phyloP scores from a whole-genome alignment of 345 rosid genomes.

The Pelargonium nanum region DNA sequence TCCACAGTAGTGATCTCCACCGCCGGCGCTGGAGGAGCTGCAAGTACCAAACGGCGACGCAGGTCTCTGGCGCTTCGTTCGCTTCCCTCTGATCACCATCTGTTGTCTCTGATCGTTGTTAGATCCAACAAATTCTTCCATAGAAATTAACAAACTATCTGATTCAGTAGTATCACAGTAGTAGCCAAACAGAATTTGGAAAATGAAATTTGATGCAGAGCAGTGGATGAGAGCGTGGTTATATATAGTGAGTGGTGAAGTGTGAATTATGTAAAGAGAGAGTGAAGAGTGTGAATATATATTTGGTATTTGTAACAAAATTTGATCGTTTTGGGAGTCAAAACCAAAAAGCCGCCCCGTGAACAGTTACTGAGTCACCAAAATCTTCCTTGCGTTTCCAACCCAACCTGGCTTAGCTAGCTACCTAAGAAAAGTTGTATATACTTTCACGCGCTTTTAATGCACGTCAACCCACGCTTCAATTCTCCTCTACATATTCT shows the following conservation, averaged over 20 bases:
- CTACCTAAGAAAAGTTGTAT: background rate
- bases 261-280: background rate
- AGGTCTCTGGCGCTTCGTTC: constrained; percentile 66
- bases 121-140: constrained; percentile 3
- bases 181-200: too few relatives aligned
- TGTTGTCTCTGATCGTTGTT: constrained; percentile 20
- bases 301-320: too few relatives aligned
- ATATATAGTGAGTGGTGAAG: background rate
- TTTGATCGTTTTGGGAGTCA: background rate
- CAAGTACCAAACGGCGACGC: constrained; percentile 37
- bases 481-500: background rate
- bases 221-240: background rate
- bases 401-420: too few relatives aligned
- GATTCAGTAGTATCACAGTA: background rate
- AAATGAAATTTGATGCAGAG: too few relatives aligned
- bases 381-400: too few relatives aligned
- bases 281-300: background rate
- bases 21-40: constrained; percentile 44
- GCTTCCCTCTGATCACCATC: constrained; percentile 53
- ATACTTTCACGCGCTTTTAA: background rate
- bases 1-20: constrained; percentile 2
- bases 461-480: background rate
- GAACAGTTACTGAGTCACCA: background rate
- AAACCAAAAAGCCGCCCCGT: background rate
- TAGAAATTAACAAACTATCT: background rate